Conservation (phyloP, 1,284 basidiomycete species). For the Fomitopsis schrenkii region DNA sequence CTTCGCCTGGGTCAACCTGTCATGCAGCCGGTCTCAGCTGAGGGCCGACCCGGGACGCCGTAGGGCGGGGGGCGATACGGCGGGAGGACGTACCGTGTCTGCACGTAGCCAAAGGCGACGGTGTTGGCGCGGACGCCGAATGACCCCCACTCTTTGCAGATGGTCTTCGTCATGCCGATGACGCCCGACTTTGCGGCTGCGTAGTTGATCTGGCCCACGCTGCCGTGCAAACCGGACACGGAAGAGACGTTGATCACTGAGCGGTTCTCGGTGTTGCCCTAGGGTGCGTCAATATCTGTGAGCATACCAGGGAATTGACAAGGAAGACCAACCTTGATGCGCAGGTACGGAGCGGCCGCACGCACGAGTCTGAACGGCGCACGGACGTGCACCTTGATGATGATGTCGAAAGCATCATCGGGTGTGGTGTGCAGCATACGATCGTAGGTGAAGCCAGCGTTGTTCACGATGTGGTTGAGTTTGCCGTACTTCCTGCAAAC, state of each 20-base stretch:
- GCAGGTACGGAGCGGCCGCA: constrained; percentile 82
- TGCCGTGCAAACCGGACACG: constrained; percentile 74
- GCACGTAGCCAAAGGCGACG: constrained; percentile 73
- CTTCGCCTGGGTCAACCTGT: constrained; percentile 48
- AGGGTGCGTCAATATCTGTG: background rate
- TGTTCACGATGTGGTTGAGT: constrained; percentile 86
- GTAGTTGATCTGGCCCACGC: constrained; percentile 85
- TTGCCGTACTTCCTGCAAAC: constrained; percentile 65
- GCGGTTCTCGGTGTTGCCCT: constrained; percentile 57
- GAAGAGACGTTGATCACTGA: constrained; percentile 79
- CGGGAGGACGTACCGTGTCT: constrained; percentile 50
- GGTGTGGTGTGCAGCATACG: constrained; percentile 86
- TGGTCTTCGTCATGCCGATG: constrained; percentile 78
- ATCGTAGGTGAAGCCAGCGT: constrained; percentile 86
- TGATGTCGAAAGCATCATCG: constrained; percentile 79
- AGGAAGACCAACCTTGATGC: constrained; percentile 57
- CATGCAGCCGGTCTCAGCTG: background rate
- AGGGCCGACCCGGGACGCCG: background rate
- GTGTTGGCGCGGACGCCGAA: constrained; percentile 83
- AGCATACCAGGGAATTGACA: background rate
- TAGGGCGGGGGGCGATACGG: background rate
- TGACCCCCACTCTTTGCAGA: constrained; percentile 84
- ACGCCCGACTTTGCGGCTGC: constrained; percentile 76
- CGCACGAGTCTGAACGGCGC: constrained; percentile 85
- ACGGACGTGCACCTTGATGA: constrained; percentile 77